A percentile compares a stretch with the other conserved stretches of the same genome.
Evolutionary conservation across 305 asterid genomes (phyloP).

Genomic region (Plantago rigida): DNA sequence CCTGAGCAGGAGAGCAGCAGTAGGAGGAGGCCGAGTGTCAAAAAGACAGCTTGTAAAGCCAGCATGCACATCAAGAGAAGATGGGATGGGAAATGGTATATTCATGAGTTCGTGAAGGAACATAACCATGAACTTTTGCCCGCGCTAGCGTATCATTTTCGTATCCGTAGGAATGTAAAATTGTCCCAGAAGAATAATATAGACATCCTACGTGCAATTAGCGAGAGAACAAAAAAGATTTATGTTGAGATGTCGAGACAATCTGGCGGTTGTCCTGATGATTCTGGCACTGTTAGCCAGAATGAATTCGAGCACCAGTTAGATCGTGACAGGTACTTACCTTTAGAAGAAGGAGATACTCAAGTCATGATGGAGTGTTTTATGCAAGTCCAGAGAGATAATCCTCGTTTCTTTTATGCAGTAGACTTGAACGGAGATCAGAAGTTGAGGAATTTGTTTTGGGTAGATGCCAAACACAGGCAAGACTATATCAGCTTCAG

Average conservation of each 20-base stretch:
- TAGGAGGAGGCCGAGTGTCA: constrained; percentile 69
- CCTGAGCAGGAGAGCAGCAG: constrained; percentile 73
- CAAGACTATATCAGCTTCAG: constrained; percentile 61
- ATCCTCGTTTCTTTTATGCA: constrained; percentile 69
- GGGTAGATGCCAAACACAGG: constrained; percentile 89
- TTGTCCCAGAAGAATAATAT: constrained; percentile 81
- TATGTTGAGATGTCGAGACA: constrained; percentile 91
- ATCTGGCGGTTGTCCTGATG: constrained; percentile 36
- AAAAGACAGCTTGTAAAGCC: constrained; percentile 86
- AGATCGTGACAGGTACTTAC: constrained; percentile 50
- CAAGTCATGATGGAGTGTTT: constrained; percentile 68
- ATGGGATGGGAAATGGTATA: constrained; percentile 80
- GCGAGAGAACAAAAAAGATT: constrained; percentile 86
- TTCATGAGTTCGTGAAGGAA: constrained; percentile 75
- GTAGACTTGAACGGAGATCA: constrained; percentile 79
- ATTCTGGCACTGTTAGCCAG: constrained; percentile 29
- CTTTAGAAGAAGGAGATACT: constrained; percentile 80
- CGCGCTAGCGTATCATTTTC: constrained; percentile 86
- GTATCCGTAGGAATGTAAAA: constrained; percentile 72
- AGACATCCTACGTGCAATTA: constrained; percentile 83
- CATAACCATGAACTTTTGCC: constrained; percentile 96
- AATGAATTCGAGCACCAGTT: constrained; percentile 45
- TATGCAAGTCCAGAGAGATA: constrained; percentile 64
- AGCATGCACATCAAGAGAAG: constrained; percentile 92
- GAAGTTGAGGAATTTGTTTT: constrained; percentile 70